These are phyloP conservation scores for Fonsecaea pedrosoi DNA, from an alignment of 2,329 filamentous ascomycete species.

Conservation along the genomic window DNA sequence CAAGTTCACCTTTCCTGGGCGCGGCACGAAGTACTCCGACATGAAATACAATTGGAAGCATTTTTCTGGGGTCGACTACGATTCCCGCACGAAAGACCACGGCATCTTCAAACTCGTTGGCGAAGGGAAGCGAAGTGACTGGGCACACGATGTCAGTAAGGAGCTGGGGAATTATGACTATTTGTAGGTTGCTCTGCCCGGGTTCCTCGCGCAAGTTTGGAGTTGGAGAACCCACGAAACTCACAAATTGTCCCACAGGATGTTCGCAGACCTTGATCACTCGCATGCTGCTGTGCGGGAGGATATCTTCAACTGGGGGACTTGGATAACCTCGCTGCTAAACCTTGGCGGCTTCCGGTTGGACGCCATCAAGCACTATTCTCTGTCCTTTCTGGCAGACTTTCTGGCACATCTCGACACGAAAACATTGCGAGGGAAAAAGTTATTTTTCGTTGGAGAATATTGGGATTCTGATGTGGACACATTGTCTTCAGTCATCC, in stretches of 20 bases:
- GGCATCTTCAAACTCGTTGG: conserved; percentile 69
- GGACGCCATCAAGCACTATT: conserved; percentile 77
- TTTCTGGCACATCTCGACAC: conserved; percentile 66
- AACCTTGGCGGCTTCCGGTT: conserved; percentile 72
- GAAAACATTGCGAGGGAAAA: conserved; percentile 47
- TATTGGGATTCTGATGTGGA: conserved; percentile 69
- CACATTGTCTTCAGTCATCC: conserved; percentile 64
- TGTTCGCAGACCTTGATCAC: conserved; percentile 76
- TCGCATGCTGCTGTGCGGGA: conserved; percentile 66
- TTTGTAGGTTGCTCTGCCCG: conserved; percentile 39
- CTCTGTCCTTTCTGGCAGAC: conserved; percentile 67
- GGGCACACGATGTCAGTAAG: conserved; percentile 67
- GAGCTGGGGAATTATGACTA: conserved; percentile 70
- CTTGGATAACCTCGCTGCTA: conserved; percentile 69
- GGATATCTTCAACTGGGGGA: conserved; percentile 71
- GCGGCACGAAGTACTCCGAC: conserved; percentile 64
- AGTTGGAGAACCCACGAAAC: background rate
- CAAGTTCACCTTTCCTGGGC: conserved; percentile 68
- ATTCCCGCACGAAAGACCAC: conserved; percentile 62
- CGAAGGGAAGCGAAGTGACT: conserved; percentile 58
- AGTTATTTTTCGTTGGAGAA: conserved; percentile 72
- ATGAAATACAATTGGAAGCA: conserved; percentile 71
- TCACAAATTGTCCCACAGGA: conserved; percentile 43
- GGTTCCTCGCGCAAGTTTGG: background rate
- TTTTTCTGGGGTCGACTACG: conserved; percentile 72